These are phyloP conservation scores for Calycina herbarum DNA, from an alignment of 2,329 filamentous ascomycete species.

Conservation along the genomic window DNA sequence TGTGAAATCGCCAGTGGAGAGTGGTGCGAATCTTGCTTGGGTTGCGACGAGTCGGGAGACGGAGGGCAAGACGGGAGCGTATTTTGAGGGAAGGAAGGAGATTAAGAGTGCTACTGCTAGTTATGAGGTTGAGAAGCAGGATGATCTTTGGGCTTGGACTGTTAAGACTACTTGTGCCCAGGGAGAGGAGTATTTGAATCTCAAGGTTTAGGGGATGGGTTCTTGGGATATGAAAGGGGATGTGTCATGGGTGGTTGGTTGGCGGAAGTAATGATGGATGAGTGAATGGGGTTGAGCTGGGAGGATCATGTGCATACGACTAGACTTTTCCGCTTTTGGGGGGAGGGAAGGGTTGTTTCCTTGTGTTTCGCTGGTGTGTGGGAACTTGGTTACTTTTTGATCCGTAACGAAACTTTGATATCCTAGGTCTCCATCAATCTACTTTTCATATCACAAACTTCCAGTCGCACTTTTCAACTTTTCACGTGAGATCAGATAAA, in stretches of 20 bases:
- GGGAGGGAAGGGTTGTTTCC: background rate
- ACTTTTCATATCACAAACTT: background rate
- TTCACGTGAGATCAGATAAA: background rate
- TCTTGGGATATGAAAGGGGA: background rate
- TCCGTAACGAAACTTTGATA: slow-evolving; percentile 4
- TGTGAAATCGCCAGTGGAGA: slow-evolving; percentile 43
- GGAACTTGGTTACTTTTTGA: background rate
- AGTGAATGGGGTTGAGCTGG: background rate
- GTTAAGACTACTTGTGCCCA: slow-evolving; percentile 36
- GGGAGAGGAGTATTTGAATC: slow-evolving; percentile 2
- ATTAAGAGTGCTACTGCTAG: slow-evolving; percentile 46
- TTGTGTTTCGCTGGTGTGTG: background rate
- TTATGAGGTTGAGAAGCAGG: slow-evolving; percentile 46
- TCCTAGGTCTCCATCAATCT: background rate
- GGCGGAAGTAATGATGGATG: background rate
- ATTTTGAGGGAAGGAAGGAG: slow-evolving; percentile 45
- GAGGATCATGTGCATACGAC: background rate
- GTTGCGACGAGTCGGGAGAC: slow-evolving; percentile 41
- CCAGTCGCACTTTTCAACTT: background rate
- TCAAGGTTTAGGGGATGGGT: background rate
- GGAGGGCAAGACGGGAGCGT: slow-evolving; percentile 41
- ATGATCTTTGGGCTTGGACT: slow-evolving; percentile 52
- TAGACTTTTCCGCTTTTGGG: background rate
- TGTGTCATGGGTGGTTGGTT: background rate
- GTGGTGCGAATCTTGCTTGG: slow-evolving; percentile 43